These are phyloP conservation scores for Afroboletus lepidellus DNA, from an alignment of 1,284 basidiomycete genomes.

Conservation along the genomic window DNA sequence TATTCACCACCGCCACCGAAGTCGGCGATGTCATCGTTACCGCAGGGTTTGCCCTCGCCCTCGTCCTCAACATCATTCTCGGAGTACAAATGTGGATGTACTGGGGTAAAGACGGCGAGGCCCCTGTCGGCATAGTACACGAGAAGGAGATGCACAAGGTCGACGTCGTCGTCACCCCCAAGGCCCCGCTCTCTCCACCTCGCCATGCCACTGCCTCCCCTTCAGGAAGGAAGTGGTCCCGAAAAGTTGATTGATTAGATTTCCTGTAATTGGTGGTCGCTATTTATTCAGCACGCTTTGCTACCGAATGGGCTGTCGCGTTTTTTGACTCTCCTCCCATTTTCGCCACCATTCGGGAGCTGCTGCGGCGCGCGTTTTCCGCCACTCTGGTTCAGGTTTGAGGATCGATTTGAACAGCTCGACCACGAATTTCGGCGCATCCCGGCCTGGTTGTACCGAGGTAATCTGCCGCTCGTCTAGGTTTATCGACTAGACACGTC, in stretches of 20 bases:
- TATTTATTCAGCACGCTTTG: slow-evolving; percentile 14
- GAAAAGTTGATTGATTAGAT: slow-evolving; percentile 58
- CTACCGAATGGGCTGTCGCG: slow-evolving; percentile 9
- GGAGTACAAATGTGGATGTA: slow-evolving; percentile 81
- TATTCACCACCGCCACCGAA: slow-evolving; percentile 89
- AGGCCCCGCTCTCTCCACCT: slow-evolving; percentile 41
- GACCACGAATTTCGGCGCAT: slow-evolving; percentile 18
- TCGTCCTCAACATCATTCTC: slow-evolving; percentile 76
- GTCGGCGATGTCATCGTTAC: slow-evolving; percentile 77
- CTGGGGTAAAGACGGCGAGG: slow-evolving; percentile 61
- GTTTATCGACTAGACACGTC: slow-evolving; percentile 18
- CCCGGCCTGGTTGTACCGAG: slow-evolving; percentile 11
- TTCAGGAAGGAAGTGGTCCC: slow-evolving; percentile 63
- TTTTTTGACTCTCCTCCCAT: slow-evolving; percentile 28
- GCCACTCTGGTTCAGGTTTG: slow-evolving; percentile 29
- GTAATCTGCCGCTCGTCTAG: slow-evolving; percentile 16
- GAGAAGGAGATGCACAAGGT: slow-evolving; percentile 38
- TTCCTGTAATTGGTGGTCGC: slow-evolving; percentile 11
- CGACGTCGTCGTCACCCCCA: slow-evolving; percentile 42
- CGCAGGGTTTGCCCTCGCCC: slow-evolving; percentile 78
- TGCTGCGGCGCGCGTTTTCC: slow-evolving; percentile 22
- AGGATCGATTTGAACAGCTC: slow-evolving; percentile 28
- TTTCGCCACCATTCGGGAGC: slow-evolving; percentile 32
- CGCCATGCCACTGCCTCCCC: slow-evolving; percentile 37
- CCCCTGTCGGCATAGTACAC: slow-evolving; percentile 17